Evolutionary conservation across 1,284 basidiomycete genomes (phyloP).

Genomic region (Ceratobasidium sp.): DNA sequence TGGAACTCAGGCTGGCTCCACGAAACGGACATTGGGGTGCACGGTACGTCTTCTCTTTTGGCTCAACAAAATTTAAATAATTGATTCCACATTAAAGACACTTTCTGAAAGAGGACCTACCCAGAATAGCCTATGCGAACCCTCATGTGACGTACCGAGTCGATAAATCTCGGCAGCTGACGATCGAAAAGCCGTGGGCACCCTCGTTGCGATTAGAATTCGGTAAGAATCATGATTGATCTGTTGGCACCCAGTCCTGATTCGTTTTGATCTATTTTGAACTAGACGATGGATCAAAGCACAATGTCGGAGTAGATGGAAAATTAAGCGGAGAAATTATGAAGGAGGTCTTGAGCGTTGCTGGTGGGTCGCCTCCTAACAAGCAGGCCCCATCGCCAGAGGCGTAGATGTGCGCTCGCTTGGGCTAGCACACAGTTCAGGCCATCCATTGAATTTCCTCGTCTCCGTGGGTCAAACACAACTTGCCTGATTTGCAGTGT

Average conservation of each 20-base stretch:
- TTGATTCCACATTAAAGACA: slow-evolving; percentile 56
- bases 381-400: neutral
- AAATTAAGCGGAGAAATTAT: slow-evolving; percentile 32
- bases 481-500: neutral
- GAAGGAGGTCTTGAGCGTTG: slow-evolving; percentile 20
- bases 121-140: slow-evolving; percentile 75
- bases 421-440: neutral
- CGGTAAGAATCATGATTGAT: neutral
- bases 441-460: neutral
- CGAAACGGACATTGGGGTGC: slow-evolving; percentile 78
- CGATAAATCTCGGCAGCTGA: slow-evolving; percentile 13
- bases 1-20: slow-evolving; percentile 65
- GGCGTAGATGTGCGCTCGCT: neutral
- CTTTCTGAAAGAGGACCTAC: slow-evolving; percentile 76
- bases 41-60: slow-evolving; percentile 52
- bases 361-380: neutral
- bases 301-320: slow-evolving; percentile 18
- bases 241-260: neutral
- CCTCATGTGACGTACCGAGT: slow-evolving; percentile 51
- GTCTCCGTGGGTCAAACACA: neutral
- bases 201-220: slow-evolving; percentile 29
- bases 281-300: slow-evolving; percentile 7
- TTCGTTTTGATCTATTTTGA: neutral
- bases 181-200: slow-evolving; percentile 14
- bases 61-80: neutral